A percentile compares a stretch with the other conserved stretches of the same genome.
phyloP scores from a whole-genome alignment of 306 rosid genomes.

The Herpetospermum pedunculosum region DNA sequence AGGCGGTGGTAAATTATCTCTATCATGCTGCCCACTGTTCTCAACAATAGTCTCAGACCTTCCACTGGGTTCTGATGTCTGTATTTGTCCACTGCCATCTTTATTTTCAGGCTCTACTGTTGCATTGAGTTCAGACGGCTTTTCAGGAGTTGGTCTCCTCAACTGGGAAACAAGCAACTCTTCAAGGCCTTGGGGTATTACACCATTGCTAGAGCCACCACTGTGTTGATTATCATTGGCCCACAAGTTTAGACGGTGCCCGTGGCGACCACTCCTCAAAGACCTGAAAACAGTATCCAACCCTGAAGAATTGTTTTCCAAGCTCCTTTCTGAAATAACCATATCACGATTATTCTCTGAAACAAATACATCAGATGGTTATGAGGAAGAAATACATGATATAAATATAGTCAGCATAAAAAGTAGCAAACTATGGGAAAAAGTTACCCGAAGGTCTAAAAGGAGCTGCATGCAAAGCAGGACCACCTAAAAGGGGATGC shows the following conservation, averaged over 20 bases:
- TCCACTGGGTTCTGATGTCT: slow-evolving; percentile 32
- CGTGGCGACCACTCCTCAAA: slow-evolving; percentile 88
- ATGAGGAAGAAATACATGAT: not conserved
- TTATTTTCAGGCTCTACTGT: slow-evolving; percentile 32
- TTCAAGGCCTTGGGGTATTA: slow-evolving; percentile 79
- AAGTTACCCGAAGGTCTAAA: slow-evolving; percentile 49
- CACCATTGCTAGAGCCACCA: slow-evolving; percentile 53
- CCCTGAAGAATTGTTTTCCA: slow-evolving; percentile 53
- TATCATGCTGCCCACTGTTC: slow-evolving; percentile 36
- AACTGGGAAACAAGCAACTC: slow-evolving; percentile 80
- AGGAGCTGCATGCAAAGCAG: slow-evolving; percentile 38
- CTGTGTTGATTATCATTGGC: slow-evolving; percentile 60
- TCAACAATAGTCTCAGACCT: slow-evolving; percentile 41
- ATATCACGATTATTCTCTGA: slow-evolving; percentile 32
- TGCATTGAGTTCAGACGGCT: slow-evolving; percentile 37
- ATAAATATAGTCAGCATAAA: not conserved
- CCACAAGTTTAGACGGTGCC: slow-evolving; percentile 83
- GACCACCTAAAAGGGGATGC: slow-evolving; percentile 89
- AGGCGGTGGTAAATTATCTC: slow-evolving; percentile 20
- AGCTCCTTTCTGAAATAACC: slow-evolving; percentile 36
- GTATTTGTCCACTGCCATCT: slow-evolving; percentile 36
- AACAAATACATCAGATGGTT: not conserved
- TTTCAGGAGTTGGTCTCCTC: slow-evolving; percentile 58
- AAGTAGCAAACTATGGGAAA: not conserved
- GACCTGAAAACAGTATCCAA: slow-evolving; percentile 82